Percentiles rank a stretch among this genome's conserved stretches.
Conservation (phyloP, 1,139 yeast genomes). For the Saccharomyces uvarum region DNA sequence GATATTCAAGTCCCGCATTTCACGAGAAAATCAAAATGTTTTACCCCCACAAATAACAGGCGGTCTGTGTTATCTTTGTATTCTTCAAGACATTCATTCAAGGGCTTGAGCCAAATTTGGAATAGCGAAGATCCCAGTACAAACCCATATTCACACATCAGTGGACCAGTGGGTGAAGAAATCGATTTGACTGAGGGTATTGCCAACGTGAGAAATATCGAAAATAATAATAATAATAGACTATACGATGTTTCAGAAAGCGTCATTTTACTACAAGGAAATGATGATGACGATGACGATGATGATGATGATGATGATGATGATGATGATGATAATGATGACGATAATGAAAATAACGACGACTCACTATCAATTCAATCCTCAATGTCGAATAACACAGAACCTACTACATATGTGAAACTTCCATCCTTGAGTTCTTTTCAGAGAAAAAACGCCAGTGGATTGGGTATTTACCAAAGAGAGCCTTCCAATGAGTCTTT, state of each 20-base stretch:
- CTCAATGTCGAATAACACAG: background rate
- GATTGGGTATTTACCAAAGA: background rate
- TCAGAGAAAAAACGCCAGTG: background rate
- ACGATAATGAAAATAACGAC: too few relatives aligned
- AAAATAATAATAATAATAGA: background rate
- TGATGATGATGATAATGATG: too few relatives aligned
- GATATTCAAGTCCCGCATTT: constrained; percentile 62
- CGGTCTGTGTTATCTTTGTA: constrained; percentile 61
- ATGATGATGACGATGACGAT: background rate
- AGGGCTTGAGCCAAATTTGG: constrained; percentile 50
- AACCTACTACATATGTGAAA: background rate
- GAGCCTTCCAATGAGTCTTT: background rate
- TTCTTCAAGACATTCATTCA: constrained; percentile 58
- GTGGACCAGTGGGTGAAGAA: constrained; percentile 6
- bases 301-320: too few relatives aligned
- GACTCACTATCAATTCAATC: background rate
- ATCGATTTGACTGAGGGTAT: background rate
- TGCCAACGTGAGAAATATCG: background rate
- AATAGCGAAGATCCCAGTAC: constrained; percentile 28
- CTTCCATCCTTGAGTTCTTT: background rate
- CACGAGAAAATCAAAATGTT: constrained; percentile 57
- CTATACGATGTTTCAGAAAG: background rate
- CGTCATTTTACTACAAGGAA: background rate
- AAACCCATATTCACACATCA: background rate
- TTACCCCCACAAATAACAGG: constrained; percentile 55